These are phyloP conservation scores for Yamadazyma insecticola DNA, from an alignment of 805 yeast species.

Conservation along the genomic window DNA sequence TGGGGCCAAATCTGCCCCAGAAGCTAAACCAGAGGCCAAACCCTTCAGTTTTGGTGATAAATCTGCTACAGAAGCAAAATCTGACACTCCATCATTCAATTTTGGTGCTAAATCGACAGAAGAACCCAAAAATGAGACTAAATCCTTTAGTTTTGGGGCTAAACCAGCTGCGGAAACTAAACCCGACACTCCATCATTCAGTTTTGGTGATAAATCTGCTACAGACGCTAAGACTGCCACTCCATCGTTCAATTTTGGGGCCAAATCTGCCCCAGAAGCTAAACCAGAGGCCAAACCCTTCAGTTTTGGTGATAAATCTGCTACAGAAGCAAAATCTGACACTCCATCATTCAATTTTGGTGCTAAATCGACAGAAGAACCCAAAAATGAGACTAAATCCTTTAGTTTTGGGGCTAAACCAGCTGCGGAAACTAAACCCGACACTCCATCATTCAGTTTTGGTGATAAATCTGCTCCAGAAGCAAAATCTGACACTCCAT, in stretches of 20 bases:
- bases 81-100: constrained; percentile 1
- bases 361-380: too few relatives aligned
- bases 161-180: neutral
- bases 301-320: constrained; percentile 7
- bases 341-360: constrained; percentile 1
- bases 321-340: constrained; percentile 1
- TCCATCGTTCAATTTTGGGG: constrained; percentile 8
- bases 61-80: constrained; percentile 3
- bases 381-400: too few relatives aligned
- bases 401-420: constrained; percentile 1
- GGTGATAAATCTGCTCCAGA: constrained; percentile 2
- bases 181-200: constrained; percentile 5
- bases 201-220: constrained; percentile 3
- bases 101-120: constrained; percentile 5
- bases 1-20: constrained; percentile 5
- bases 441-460: constrained; percentile 4
- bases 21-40: constrained; percentile 4
- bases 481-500: constrained; percentile 3
- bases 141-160: constrained; percentile 5
- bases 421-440: constrained; percentile 1
- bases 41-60: constrained; percentile 13
- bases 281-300: constrained; percentile 7
- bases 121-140: constrained; percentile 1
- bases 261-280: constrained; percentile 1
- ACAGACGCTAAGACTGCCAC: constrained; percentile 1